Percentiles rank a stretch among this genome's conserved stretches.
Evolutionary conservation across 495 filamentous ascomycete genomes (phyloP).

Genomic region (Penicillium flavigenum): DNA sequence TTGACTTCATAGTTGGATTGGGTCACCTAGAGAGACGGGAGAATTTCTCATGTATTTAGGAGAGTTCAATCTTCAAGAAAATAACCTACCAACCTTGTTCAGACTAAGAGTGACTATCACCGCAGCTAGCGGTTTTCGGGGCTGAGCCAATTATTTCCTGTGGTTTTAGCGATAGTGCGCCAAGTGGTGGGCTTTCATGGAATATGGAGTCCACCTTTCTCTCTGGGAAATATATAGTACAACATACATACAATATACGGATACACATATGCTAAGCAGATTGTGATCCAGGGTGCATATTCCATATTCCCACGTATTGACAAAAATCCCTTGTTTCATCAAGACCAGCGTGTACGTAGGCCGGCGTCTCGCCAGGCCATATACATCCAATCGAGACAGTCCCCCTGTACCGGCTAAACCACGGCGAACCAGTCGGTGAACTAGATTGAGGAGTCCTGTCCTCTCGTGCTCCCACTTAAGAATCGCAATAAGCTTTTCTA

Average conservation of each 20-base stretch:
- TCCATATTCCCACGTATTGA: not conserved
- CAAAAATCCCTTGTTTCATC: slow-evolving; percentile 7
- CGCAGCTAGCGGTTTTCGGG: not conserved
- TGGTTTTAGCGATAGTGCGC: not conserved
- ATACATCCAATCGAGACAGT: not conserved
- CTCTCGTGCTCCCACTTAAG: not conserved
- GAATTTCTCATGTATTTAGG: not conserved
- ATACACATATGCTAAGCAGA: no score
- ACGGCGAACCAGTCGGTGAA: not conserved
- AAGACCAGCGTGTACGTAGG: slow-evolving; percentile 2
- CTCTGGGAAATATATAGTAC: no score
- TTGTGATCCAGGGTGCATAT: not conserved
- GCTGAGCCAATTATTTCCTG: not conserved
- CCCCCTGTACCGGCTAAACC: not conserved
- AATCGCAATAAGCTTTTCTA: not conserved
- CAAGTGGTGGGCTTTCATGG: no score
- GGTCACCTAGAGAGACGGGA: not conserved
- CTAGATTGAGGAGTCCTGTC: not conserved
- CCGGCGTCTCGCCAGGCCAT: slow-evolving; percentile 4
- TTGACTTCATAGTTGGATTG: not conserved
- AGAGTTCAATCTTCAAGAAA: not conserved
- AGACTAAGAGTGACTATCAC: slow-evolving; percentile 3
- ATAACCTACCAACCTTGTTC: not conserved
- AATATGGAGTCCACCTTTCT: no score
- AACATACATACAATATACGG: no score